Evolutionary conservation across 2,329 filamentous ascomycete genomes (phyloP), one percentile per base, ranked within the genome.

Genomic region (Penicillium sp.): DNA sequence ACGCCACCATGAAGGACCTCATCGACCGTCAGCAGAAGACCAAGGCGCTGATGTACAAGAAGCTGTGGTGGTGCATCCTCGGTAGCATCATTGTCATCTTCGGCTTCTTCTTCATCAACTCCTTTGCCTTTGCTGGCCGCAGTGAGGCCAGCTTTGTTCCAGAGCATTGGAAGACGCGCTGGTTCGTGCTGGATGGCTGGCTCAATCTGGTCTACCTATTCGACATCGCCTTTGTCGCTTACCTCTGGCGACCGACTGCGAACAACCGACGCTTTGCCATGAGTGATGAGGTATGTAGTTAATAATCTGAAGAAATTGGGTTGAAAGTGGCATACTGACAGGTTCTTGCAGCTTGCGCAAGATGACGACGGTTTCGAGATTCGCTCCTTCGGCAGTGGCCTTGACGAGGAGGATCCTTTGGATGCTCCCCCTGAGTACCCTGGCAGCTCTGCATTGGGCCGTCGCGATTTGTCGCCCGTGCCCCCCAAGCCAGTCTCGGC

Each of bases 351-450:
- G 86, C 90, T 99, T 74, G 94, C 95, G 2, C 95, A 98, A 85
- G 95, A 99, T 72, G 95, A 99, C 70, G 94, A 98, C 74, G 95
- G 95, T 38, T 99, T 99, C 76, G 95, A 98, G 75, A 96, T 99
- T 75, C 91, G 91, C 53, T 95, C 95, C 60, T 90, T 99, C 65
- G 92, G 92, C 56, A 91, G 92, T 68, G 88, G 85, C 0, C 80
- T 90, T 22, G 89, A 91, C 69, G 86, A 89, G 60, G 86, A 88
- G 69, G 86, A 88, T 58, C 76, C 80, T 53, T 68, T 78, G 61
- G 74, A 79, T 54, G 71, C 66, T 70, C 68, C 68, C 37, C 64
- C 76, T 65, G 75, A 78, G 72, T 70, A 70, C 53, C 68, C 68
- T 26, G 73, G 75, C 65, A 71, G 71, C 58, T 72, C 71, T 53